Conservation (phyloP, 805 yeast species). For the Starmerella ratchasimensis region DNA sequence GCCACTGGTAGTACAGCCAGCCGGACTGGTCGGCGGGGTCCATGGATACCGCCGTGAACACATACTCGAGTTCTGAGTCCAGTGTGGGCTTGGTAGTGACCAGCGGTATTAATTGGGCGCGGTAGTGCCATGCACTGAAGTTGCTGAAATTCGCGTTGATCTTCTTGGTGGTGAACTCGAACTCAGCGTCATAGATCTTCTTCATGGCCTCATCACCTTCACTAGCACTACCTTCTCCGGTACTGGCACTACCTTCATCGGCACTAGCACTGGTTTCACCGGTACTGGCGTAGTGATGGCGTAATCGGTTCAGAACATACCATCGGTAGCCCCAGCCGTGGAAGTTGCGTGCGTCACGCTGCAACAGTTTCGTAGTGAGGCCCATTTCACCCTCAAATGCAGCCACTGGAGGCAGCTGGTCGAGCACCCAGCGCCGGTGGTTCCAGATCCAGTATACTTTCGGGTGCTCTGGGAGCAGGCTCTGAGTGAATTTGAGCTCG, state of each 20-base stretch:
- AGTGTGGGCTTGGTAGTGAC: constrained; percentile 29
- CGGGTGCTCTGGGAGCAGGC: constrained; percentile 51
- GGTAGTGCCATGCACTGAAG: constrained; percentile 91
- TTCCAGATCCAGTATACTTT: constrained; percentile 97
- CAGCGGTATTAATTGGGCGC: constrained; percentile 56
- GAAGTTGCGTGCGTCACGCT: constrained; percentile 67
- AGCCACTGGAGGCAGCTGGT: constrained; percentile 26
- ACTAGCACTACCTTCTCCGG: neutral
- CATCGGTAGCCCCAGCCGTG: constrained; percentile 96
- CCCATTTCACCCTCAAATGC: constrained; percentile 59
- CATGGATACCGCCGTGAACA: constrained; percentile 75
- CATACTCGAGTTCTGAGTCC: constrained; percentile 45
- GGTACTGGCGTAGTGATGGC: too few species aligned
- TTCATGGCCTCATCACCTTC: neutral
- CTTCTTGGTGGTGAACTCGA: constrained; percentile 61
- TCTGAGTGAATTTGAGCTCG: constrained; percentile 52
- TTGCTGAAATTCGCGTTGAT: constrained; percentile 79
- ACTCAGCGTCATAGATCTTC: constrained; percentile 32
- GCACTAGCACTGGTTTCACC: neutral
- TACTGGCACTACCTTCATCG: neutral
- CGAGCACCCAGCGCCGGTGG: constrained; percentile 74
- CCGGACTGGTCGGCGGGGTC: constrained; percentile 91
- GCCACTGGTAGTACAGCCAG: constrained; percentile 83
- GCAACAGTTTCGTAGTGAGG: constrained; percentile 54
- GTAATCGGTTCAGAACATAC: constrained; percentile 36